Conservation (phyloP, 2,329 filamentous ascomycete genomes). For the Cytospora piceicola region DNA sequence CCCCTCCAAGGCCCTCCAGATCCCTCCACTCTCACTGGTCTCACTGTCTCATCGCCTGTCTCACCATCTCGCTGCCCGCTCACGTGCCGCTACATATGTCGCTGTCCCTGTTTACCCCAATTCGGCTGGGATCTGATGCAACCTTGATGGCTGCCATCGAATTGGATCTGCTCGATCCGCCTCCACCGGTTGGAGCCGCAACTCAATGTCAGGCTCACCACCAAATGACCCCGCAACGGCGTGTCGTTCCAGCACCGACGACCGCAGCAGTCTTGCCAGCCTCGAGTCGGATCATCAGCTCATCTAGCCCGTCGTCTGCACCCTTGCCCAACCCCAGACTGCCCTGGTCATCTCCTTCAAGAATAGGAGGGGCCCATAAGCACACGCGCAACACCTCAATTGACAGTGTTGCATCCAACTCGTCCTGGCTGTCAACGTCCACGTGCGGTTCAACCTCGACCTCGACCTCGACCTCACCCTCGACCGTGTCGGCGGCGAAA, state of each 20-base stretch:
- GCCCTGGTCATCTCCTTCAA: constrained; percentile 8
- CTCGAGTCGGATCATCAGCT: constrained; percentile 11
- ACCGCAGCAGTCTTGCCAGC: constrained; percentile 1
- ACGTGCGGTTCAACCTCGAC: background rate
- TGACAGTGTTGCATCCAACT: constrained; percentile 21
- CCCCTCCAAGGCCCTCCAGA: too few species aligned
- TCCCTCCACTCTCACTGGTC: too few species aligned
- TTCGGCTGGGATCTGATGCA: background rate
- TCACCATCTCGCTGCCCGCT: background rate
- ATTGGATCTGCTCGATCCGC: constrained; percentile 22
- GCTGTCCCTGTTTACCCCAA: background rate
- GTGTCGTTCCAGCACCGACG: constrained; percentile 5
- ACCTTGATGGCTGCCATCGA: constrained; percentile 15
- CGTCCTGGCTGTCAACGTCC: constrained; percentile 10
- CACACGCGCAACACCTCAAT: constrained; percentile 15
- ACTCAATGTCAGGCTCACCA: constrained; percentile 13
- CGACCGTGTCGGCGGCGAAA: background rate
- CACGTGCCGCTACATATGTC: background rate
- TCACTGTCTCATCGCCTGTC: too few species aligned
- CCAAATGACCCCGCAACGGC: constrained; percentile 16
- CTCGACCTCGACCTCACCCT: background rate
- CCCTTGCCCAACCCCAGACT: background rate
- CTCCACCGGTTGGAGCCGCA: constrained; percentile 6
- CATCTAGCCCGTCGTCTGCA: constrained; percentile 15
- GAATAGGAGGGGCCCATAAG: background rate